Conservation (phyloP, 169 alveolate species). For the Plasmodium gaboni region DNA sequence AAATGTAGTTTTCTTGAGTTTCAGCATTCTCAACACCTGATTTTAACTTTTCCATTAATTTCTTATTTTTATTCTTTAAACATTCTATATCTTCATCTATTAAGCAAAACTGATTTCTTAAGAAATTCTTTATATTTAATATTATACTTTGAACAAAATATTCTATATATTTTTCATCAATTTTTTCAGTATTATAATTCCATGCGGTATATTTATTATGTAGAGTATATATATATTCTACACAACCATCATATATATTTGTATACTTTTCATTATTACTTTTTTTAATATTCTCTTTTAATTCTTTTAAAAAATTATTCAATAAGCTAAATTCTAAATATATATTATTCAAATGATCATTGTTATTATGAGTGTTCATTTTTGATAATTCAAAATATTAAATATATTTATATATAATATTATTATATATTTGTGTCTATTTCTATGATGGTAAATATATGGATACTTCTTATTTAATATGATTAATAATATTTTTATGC, state of each 20-base stretch:
- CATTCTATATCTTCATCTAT: slow-evolving; percentile 62
- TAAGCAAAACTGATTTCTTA: slow-evolving; percentile 42
- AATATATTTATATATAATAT: neutral
- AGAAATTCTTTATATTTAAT: slow-evolving; percentile 60
- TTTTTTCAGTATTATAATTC: slow-evolving; percentile 29
- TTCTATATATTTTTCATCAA: slow-evolving; percentile 65
- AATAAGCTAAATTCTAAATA: slow-evolving; percentile 68
- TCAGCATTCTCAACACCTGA: slow-evolving; percentile 67
- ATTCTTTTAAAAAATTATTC: slow-evolving; percentile 66
- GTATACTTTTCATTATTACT: slow-evolving; percentile 52
- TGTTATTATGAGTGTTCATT: slow-evolving; percentile 27
- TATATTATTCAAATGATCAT: slow-evolving; percentile 38
- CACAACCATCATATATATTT: slow-evolving; percentile 57
- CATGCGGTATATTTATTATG: slow-evolving; percentile 48
- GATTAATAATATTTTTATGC: neutral
- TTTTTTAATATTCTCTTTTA: slow-evolving; percentile 12
- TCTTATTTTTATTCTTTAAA: slow-evolving; percentile 64
- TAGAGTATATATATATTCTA: slow-evolving; percentile 55
- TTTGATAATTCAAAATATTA: slow-evolving; percentile 1
- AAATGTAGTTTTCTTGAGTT: slow-evolving; percentile 74
- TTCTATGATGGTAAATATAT: too few species aligned
- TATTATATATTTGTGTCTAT: neutral
- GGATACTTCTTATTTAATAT: too few species aligned
- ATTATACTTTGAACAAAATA: slow-evolving; percentile 55
- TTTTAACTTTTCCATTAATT: slow-evolving; percentile 72